A percentile compares a stretch with the other conserved stretches of the same genome.
Evolutionary conservation across 306 rosid genomes (phyloP).

Genomic region (Leucaena leucocephala): DNA sequence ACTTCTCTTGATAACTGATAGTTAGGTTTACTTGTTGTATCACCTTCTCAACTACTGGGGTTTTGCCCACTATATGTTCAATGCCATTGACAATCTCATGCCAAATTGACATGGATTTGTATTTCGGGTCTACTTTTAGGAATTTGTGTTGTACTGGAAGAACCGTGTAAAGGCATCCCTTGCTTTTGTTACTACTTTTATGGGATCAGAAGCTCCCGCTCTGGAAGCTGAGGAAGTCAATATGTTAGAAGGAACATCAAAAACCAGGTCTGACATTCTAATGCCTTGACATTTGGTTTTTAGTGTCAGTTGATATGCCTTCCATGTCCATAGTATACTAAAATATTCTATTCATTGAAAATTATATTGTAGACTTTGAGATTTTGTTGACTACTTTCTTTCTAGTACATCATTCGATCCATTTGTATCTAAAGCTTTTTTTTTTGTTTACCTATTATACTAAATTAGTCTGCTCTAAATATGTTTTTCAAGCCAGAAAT

Average conservation of each 20-base stretch:
- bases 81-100: background rate
- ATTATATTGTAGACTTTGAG: background rate
- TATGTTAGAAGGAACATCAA: conserved; percentile 36
- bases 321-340: background rate
- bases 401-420: conserved; percentile 6
- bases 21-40: background rate
- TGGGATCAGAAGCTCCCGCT: conserved; percentile 43
- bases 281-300: background rate
- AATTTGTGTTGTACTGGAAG: background rate
- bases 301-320: background rate
- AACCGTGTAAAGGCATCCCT: background rate
- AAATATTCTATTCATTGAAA: background rate
- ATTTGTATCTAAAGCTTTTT: background rate
- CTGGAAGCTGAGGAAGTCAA: conserved; percentile 36
- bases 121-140: conserved; percentile 27
- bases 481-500: background rate
- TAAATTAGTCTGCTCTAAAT: background rate
- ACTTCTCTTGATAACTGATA: background rate
- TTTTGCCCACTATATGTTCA: background rate
- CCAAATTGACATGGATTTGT: background rate
- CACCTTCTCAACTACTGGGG: background rate
- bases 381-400: background rate
- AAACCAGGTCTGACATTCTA: conserved; percentile 37
- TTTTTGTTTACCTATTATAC: background rate
- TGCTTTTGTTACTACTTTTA: background rate